A percentile compares a stretch with the other conserved stretches of the same genome.
Evolutionary conservation across 2,329 filamentous ascomycete species (phyloP).

Genomic region (Monilinia vaccinii-corymbosi): DNA sequence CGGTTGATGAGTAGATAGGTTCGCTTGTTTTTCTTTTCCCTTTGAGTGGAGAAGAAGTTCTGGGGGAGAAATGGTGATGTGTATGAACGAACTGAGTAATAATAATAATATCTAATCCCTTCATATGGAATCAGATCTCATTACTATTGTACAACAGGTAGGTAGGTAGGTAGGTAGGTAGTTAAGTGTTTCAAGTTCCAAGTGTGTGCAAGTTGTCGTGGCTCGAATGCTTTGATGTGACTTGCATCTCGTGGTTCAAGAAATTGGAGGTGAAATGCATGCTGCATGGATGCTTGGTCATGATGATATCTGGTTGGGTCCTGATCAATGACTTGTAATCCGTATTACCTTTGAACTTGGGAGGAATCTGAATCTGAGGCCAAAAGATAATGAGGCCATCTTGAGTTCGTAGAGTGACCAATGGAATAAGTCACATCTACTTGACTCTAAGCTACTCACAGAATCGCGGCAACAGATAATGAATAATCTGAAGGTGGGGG

Average conservation of each 20-base stretch:
- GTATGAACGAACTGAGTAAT: no score
- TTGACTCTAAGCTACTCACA: no score
- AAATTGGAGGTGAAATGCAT: constrained; percentile 13
- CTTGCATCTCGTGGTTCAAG: constrained; percentile 21
- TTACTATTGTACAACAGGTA: no score
- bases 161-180: no score
- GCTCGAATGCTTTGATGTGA: constrained; percentile 25
- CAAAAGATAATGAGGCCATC: constrained; percentile 6
- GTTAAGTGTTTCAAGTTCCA: background rate
- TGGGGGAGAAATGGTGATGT: background rate
- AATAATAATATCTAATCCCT: no score
- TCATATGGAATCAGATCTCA: no score
- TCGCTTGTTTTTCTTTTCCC: background rate
- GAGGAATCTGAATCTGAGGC: background rate
- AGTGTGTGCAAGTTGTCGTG: constrained; percentile 23
- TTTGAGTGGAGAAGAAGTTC: background rate
- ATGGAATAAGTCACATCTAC: background rate
- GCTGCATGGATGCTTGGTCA: constrained; percentile 5
- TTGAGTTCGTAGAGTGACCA: background rate
- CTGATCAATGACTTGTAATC: no score
- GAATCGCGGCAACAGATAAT: background rate
- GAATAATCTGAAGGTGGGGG: background rate
- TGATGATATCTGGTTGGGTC: background rate
- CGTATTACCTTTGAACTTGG: background rate
- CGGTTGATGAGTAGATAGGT: background rate